A percentile compares a stretch with the other conserved stretches of the same genome.
Evolutionary conservation across 495 filamentous ascomycete species (phyloP).

Genomic region (Parmelia sp.): DNA sequence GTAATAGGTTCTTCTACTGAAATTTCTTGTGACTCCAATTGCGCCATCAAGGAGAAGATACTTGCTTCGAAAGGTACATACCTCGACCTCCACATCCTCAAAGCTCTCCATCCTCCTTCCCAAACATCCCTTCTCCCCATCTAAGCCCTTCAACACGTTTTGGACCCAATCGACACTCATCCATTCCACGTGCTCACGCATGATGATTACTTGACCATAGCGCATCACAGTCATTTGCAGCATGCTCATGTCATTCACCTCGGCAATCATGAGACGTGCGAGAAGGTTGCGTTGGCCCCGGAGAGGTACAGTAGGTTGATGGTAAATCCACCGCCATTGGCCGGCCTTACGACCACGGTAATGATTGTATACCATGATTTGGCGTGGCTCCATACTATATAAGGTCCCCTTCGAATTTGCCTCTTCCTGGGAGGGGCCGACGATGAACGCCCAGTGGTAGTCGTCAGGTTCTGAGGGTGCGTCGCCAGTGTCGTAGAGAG

Average conservation of each 20-base stretch:
- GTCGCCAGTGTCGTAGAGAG: background rate
- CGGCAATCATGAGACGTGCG: slow-evolving; percentile 1
- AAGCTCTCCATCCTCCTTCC: background rate
- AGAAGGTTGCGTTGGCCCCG: background rate
- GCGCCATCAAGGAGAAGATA: background rate
- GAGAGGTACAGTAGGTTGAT: background rate
- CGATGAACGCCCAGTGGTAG: slow-evolving; percentile 6
- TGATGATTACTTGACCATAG: background rate
- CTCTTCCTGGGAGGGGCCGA: slow-evolving; percentile 3
- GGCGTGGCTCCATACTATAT: background rate
- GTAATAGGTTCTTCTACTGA: background rate
- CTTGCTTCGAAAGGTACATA: background rate
- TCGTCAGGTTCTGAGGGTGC: background rate
- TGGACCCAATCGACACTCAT: background rate
- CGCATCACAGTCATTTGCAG: background rate
- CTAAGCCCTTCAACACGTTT: background rate
- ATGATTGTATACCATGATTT: background rate
- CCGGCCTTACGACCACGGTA: too few relatives aligned
- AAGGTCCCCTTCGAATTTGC: background rate
- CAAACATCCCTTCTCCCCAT: background rate
- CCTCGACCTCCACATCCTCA: background rate
- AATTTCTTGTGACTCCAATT: background rate
- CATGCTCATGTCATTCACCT: background rate
- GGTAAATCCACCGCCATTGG: background rate
- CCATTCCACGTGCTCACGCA: background rate